Base-by-base conservation (phyloP, 495 filamentous ascomycete genomes). In the Hypoxylon intermedium region DNA sequence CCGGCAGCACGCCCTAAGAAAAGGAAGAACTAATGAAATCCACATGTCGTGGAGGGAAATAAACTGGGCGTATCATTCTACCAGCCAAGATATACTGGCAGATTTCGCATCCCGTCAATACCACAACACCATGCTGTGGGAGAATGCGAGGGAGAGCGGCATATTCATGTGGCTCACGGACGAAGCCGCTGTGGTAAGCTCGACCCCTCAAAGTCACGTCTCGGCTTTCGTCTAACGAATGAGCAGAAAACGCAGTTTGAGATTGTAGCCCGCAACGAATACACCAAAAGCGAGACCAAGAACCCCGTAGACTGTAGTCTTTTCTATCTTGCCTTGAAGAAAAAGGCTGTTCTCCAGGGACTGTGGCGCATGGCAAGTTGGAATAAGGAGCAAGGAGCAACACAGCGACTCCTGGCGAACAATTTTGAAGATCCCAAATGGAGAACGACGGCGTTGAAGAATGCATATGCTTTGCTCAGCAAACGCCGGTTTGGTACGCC, bases 141-240 rank as follows among this genome's bases (percentile, higher is more conserved):
- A 86, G 63, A 81, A 91, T 58, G 94, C 94, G 11, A 76, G 89
- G 45, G 90, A 95, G 68, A 90, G 87, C 60, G 93, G 94, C 11
- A 83, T 98, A 52, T 97, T 96, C 67, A 92, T 97, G 89, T 98
- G 94, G 95, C 75, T 98, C 67, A 85, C 83, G 0, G 93, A 95
- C 69, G 64, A 78, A 23, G 80, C 79, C 52, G 88, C 92, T 9
- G 79, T 97, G 63, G 90, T 94, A 82, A 75, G 87, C 67, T 49
- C 18, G 0, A 47, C 3, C 31, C 16, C 6, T 11, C 21, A 13
- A 15, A 40, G 1, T 15, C 13, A 30, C 0, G 2, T 28, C 5
- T 37, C 11, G 1, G 24, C n/a, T 40, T 43, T 15, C 7, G 12
- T 54, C 57, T 62, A 41, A 68, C 41, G 36, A 43, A 28, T 19